Percentiles rank a stretch among this genome's conserved stretches.
These are phyloP conservation scores for Chaetomium cochliodes DNA, from an alignment of 495 filamentous ascomycete species.

Conservation along the genomic window DNA sequence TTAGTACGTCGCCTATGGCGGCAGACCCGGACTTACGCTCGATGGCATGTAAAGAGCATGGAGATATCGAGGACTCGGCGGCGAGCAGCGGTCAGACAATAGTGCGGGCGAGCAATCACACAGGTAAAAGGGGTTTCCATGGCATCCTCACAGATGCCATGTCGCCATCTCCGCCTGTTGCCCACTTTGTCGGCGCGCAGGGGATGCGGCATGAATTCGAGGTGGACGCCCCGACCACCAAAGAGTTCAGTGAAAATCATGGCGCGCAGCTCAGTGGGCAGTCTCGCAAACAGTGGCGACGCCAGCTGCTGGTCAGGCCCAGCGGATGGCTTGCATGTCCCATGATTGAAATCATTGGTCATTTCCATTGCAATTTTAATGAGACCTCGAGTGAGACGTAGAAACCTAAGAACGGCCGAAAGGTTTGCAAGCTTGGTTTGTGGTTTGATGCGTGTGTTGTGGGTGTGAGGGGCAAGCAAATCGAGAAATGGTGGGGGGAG, in stretches of 20 bases:
- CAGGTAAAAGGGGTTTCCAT: background rate
- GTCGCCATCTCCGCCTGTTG: slow-evolving; percentile 19
- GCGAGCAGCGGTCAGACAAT: slow-evolving; percentile 16
- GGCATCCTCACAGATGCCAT: slow-evolving; percentile 17
- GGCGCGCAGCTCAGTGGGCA: slow-evolving; percentile 21
- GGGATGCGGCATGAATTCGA: slow-evolving; percentile 22
- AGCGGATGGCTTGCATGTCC: background rate
- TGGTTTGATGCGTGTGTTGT: too few relatives aligned
- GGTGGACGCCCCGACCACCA: slow-evolving; percentile 17
- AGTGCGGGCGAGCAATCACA: slow-evolving; percentile 9
- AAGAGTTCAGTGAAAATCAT: slow-evolving; percentile 20
- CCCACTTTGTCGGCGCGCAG: slow-evolving; percentile 22
- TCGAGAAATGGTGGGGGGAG: background rate
- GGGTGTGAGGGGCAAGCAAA: background rate
- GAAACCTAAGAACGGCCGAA: too few relatives aligned
- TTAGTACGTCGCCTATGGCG: background rate
- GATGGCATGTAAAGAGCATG: slow-evolving; percentile 19
- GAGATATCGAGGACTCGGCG: slow-evolving; percentile 16
- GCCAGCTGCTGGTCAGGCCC: slow-evolving; percentile 8
- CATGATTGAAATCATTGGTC: background rate
- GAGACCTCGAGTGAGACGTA: too few relatives aligned
- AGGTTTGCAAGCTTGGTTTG: too few relatives aligned
- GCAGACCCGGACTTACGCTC: slow-evolving; percentile 18
- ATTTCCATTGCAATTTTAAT: background rate
- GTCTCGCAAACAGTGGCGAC: slow-evolving; percentile 21